A percentile compares a stretch with the other conserved stretches of the same genome.
Evolutionary conservation across 2,329 filamentous ascomycete species (phyloP).

Genomic region (Berkeleyomyces basicola): DNA sequence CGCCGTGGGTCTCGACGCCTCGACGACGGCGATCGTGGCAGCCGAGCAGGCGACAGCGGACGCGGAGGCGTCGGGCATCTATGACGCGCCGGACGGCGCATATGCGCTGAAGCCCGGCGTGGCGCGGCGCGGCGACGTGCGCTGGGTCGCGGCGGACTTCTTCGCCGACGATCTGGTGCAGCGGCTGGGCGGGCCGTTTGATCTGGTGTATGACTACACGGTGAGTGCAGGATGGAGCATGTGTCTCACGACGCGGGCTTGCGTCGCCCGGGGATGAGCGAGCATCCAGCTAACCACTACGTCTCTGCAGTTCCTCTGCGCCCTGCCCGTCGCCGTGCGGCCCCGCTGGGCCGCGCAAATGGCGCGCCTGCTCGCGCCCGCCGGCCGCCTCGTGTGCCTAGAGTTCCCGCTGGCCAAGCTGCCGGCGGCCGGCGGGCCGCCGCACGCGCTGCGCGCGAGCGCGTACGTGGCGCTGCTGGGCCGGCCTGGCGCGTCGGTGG

Average conservation of each 20-base stretch:
- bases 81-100: constrained; percentile 23
- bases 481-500: constrained; percentile 49
- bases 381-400: constrained; percentile 43
- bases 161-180: constrained; percentile 42
- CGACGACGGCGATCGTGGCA: constrained; percentile 28
- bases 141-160: constrained; percentile 48
- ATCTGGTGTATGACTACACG: constrained; percentile 49
- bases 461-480: constrained; percentile 57
- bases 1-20: constrained; percentile 56
- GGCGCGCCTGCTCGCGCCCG: constrained; percentile 30
- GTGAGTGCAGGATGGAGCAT: constrained; percentile 23
- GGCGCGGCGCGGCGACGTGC: constrained; percentile 31
- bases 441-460: constrained; percentile 51
- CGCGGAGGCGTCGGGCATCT: constrained; percentile 20
- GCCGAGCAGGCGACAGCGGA: constrained; percentile 29
- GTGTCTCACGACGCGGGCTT: too few species aligned
- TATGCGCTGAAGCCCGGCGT: constrained; percentile 26
- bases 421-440: constrained; percentile 48
- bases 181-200: constrained; percentile 37
- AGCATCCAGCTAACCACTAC: not conserved
- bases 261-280: not conserved
- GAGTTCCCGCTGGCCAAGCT: constrained; percentile 66
- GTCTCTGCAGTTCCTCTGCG: constrained; percentile 39
- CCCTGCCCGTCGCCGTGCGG: constrained; percentile 36
- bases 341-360: constrained; percentile 38